These are phyloP conservation scores for Grigorovia humatica DNA, from an alignment of 805 yeast species.

Conservation along the genomic window DNA sequence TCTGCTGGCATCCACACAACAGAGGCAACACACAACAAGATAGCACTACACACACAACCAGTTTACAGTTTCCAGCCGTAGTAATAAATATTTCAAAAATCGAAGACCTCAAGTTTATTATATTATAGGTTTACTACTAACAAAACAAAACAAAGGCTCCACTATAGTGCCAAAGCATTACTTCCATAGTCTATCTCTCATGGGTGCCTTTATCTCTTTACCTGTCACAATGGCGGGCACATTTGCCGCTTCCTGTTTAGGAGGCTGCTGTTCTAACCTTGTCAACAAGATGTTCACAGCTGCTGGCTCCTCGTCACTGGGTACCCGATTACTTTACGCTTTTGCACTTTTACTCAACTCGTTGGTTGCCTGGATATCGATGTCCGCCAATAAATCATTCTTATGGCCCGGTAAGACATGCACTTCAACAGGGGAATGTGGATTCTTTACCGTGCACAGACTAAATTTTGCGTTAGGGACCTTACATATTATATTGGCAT, in stretches of 20 bases:
- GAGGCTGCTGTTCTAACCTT: slow-evolving; percentile 71
- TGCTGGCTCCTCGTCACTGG: slow-evolving; percentile 57
- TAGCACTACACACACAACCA: no score
- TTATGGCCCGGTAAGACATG: slow-evolving; percentile 69
- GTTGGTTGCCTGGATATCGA: slow-evolving; percentile 76
- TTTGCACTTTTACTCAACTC: slow-evolving; percentile 66
- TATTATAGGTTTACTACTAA: no score
- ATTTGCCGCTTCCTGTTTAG: slow-evolving; percentile 63
- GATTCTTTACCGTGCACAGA: slow-evolving; percentile 91
- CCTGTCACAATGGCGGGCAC: slow-evolving; percentile 56
- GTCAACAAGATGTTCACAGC: slow-evolving; percentile 42
- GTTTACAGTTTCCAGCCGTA: no score
- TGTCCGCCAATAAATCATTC: slow-evolving; percentile 70
- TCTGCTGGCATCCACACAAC: no score
- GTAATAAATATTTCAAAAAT: no score
- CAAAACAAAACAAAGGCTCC: no score
- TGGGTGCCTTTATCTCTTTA: slow-evolving; percentile 65
- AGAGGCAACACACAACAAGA: no score
- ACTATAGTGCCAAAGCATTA: background rate
- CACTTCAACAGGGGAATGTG: slow-evolving; percentile 75
- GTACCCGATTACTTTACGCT: slow-evolving; percentile 85
- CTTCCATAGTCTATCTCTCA: slow-evolving; percentile 12
- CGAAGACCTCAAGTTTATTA: no score
- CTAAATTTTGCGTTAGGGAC: slow-evolving; percentile 79
- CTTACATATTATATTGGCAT: slow-evolving; percentile 64